Base-by-base conservation (phyloP, 2,329 filamentous ascomycete species). In the Cadophora malorum region DNA sequence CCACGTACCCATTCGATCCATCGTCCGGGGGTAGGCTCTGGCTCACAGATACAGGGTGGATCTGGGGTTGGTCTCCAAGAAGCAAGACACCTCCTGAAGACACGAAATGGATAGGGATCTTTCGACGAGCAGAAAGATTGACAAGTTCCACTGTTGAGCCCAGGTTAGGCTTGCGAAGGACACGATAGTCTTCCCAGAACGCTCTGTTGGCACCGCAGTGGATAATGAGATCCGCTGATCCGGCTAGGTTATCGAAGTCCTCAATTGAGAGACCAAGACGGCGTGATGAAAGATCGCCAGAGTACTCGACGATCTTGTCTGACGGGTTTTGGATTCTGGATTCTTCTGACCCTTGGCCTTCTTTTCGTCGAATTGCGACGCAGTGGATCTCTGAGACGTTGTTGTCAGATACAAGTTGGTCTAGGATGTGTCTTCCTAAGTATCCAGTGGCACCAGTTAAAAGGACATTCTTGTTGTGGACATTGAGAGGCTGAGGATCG, bases 191-290 rank as follows among this genome's bases (percentile, higher is more conserved):
- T 33, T 83, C 78, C 69, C 75, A 66, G 73, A 76, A 81, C 6
- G 74, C 79, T 14, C 76, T 74, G 21, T 80, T 78, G n/a, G 83
- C 82, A 6, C 81, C 85, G 62, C 78, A 80, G 74, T 87, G 89
- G 31, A 91, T 83, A 61, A 90, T 82, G 4, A 83, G 72, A 70
- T 84, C 79, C 0, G 75, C 78, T 3, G 71, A 50, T 2, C 50
- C 23, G 14, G 74, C 73, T 2, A 86, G 70, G 0, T n/a, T 21
- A 1, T 60, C 10, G 10, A 76, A 71, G n/a, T 79, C 74, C 0
- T 41, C 35, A 23, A 78, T 65, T 1, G 72, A 71, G 21, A 85
- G 77, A 0, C 83, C 83, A 2, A 85, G 77, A 3, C 41, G 69
- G 0, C 78, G 76, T 0, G 56, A 49, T 0, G 68, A 67, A 0